A percentile compares a stretch with the other conserved stretches of the same genome.
phyloP scores from a whole-genome alignment of 2,329 filamentous ascomycete genomes.

The Arachnomyces sp. region DNA sequence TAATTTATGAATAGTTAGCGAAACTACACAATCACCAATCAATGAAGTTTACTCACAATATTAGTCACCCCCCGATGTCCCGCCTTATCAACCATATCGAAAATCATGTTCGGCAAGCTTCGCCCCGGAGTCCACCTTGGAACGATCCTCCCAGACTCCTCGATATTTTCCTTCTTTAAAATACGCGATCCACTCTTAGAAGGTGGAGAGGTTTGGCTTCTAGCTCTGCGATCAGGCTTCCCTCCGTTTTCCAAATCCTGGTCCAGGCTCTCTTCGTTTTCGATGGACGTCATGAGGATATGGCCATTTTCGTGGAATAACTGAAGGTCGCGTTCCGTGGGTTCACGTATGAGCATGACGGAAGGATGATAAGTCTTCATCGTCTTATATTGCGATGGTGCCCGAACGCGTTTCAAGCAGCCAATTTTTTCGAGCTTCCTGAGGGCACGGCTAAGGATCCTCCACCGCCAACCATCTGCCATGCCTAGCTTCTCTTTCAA shows the following conservation, averaged over 20 bases:
- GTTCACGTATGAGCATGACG: conserved; percentile 37
- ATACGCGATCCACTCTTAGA: conserved; percentile 5
- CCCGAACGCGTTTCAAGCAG: conserved; percentile 37
- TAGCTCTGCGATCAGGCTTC: conserved; percentile 15
- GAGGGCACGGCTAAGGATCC: conserved; percentile 35
- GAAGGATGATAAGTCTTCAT: conserved; percentile 32
- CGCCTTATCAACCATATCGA: conserved; percentile 39
- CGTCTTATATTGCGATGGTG: conserved; percentile 33
- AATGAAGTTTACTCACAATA: conserved; percentile 22
- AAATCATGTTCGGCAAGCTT: conserved; percentile 45
- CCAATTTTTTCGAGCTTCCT: conserved; percentile 41
- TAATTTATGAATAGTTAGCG: background rate
- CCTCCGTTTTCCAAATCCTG: conserved; percentile 27
- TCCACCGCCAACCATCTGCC: conserved; percentile 30
- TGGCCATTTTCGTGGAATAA: conserved; percentile 32
- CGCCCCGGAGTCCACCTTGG: conserved; percentile 51
- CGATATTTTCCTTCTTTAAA: conserved; percentile 16
- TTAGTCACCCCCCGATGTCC: conserved; percentile 46
- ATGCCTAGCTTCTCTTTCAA: conserved; percentile 43
- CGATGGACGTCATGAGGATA: conserved; percentile 20
- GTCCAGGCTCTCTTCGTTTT: conserved; percentile 20
- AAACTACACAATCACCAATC: background rate
- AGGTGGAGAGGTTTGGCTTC: background rate
- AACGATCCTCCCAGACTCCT: conserved; percentile 30
- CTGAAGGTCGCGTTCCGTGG: conserved; percentile 31